These are phyloP conservation scores for Tremella fuciformis DNA, from an alignment of 768 basidiomycete genomes.

Conservation along the genomic window DNA sequence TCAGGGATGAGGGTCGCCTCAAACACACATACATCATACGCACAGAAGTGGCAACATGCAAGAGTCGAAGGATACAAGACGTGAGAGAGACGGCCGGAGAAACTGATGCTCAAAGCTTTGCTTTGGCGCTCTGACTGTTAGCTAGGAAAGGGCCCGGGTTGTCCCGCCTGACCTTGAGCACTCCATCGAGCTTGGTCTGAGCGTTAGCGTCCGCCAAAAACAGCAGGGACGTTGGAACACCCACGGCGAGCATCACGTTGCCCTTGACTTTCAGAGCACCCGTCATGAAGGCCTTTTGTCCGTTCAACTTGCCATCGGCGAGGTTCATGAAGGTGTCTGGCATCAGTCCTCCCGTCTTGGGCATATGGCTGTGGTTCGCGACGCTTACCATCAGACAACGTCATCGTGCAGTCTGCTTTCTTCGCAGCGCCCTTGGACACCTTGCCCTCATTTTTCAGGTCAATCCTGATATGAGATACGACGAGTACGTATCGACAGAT, in stretches of 20 bases:
- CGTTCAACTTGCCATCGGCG: conserved; percentile 63
- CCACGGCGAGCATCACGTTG: conserved; percentile 47
- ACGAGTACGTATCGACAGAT: background rate
- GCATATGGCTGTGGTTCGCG: background rate
- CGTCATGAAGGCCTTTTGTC: conserved; percentile 94
- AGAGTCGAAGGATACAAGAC: no score
- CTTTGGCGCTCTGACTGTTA: conserved; percentile 37
- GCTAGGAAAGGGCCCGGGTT: background rate
- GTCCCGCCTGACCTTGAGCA: conserved; percentile 67
- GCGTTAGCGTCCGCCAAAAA: background rate
- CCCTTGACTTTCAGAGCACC: conserved; percentile 73
- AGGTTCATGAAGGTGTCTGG: conserved; percentile 67
- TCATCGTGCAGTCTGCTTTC: conserved; percentile 35
- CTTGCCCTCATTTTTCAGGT: conserved; percentile 66
- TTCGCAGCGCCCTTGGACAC: conserved; percentile 43
- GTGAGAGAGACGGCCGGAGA: background rate
- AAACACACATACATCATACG: no score
- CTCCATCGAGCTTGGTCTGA: conserved; percentile 73
- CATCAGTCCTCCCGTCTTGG: background rate
- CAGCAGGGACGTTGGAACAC: conserved; percentile 5
- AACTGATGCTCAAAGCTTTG: conserved; percentile 44
- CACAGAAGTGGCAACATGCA: no score
- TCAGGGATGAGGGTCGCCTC: no score
- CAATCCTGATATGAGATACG: conserved; percentile 61
- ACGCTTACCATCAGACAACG: conserved; percentile 21